Percentiles rank a stretch among this genome's conserved stretches.
Evolutionary conservation across 129 eudicot genomes (phyloP).

Genomic region (Artemisia tridentata): DNA sequence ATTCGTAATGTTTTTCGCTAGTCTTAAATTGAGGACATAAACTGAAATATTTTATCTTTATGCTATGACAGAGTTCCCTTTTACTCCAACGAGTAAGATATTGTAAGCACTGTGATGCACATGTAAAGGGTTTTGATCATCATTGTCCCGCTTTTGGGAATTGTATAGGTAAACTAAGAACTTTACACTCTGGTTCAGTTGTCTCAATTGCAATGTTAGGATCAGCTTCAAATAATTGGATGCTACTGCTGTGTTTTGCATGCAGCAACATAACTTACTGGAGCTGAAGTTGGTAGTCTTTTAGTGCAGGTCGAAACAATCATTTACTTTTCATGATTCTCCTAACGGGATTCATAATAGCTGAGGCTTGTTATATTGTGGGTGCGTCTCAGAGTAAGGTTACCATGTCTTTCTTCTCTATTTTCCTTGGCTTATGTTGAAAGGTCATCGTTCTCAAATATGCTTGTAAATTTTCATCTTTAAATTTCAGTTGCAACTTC

Average conservation of each 20-base stretch:
- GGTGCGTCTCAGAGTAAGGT: slow-evolving; percentile 60
- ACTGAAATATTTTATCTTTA: slow-evolving; percentile 2
- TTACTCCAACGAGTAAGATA: slow-evolving; percentile 54
- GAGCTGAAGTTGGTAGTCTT: neutral
- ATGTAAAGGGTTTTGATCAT: slow-evolving; percentile 74
- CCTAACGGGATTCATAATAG: slow-evolving; percentile 51
- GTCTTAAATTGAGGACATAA: neutral
- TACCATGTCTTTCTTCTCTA: neutral
- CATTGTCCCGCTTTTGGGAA: slow-evolving; percentile 91
- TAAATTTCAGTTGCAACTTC: slow-evolving; percentile 37
- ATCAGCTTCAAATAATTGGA: neutral
- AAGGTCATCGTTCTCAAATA: slow-evolving; percentile 5
- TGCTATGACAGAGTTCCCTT: slow-evolving; percentile 37
- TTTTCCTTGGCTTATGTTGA: neutral
- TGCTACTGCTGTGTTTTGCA: neutral
- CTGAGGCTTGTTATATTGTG: slow-evolving; percentile 51
- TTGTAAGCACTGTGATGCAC: slow-evolving; percentile 56
- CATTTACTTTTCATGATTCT: slow-evolving; percentile 50
- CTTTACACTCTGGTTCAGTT: slow-evolving; percentile 8
- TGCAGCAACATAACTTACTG: no score
- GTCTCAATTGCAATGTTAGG: neutral
- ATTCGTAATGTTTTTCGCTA: neutral
- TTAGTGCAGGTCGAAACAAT: slow-evolving; percentile 61
- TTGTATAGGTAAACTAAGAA: slow-evolving; percentile 58
- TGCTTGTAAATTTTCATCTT: slow-evolving; percentile 5